These are phyloP conservation scores for Craspedostauros australis DNA, from an alignment of 108 stramenopile species.

Conservation along the genomic window DNA sequence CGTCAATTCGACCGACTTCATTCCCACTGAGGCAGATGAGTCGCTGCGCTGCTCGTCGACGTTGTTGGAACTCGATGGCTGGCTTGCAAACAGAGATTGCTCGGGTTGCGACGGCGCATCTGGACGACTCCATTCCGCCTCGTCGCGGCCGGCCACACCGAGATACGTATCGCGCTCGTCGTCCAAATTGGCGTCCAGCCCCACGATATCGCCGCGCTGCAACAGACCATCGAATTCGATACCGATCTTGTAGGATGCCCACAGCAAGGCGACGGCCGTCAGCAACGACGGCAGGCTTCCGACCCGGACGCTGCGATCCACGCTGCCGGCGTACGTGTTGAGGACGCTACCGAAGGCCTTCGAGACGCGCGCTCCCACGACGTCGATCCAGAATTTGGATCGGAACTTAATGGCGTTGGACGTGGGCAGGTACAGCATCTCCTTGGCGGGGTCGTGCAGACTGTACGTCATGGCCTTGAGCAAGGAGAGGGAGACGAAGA, in stretches of 20 bases:
- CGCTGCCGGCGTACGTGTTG: slow-evolving; percentile 63
- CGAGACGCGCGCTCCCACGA: slow-evolving; percentile 77
- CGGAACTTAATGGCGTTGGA: slow-evolving; percentile 78
- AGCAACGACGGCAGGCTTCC: slow-evolving; percentile 66
- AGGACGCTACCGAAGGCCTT: slow-evolving; percentile 79
- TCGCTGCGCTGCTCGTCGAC: not conserved
- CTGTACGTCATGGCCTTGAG: slow-evolving; percentile 92
- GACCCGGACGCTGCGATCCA: slow-evolving; percentile 61
- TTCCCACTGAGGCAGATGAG: not conserved
- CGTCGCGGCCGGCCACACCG: not conserved
- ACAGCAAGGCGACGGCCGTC: slow-evolving; percentile 58
- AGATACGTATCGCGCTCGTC: not conserved
- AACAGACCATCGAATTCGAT: slow-evolving; percentile 62
- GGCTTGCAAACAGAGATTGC: too few relatives aligned
- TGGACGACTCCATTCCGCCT: too few relatives aligned
- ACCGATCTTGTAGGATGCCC: slow-evolving; percentile 66
- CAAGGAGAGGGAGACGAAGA: slow-evolving; percentile 74
- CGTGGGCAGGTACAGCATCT: slow-evolving; percentile 89
- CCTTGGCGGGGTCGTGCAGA: slow-evolving; percentile 89
- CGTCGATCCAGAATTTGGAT: slow-evolving; percentile 89
- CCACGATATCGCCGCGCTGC: slow-evolving; percentile 52
- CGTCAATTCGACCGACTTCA: too few relatives aligned
- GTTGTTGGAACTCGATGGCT: too few relatives aligned
- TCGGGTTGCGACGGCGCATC: too few relatives aligned
- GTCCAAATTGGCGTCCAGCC: slow-evolving; percentile 13